Evolutionary conservation across 1,284 basidiomycete genomes (phyloP).

Genomic region (Boletus semigastroideus): DNA sequence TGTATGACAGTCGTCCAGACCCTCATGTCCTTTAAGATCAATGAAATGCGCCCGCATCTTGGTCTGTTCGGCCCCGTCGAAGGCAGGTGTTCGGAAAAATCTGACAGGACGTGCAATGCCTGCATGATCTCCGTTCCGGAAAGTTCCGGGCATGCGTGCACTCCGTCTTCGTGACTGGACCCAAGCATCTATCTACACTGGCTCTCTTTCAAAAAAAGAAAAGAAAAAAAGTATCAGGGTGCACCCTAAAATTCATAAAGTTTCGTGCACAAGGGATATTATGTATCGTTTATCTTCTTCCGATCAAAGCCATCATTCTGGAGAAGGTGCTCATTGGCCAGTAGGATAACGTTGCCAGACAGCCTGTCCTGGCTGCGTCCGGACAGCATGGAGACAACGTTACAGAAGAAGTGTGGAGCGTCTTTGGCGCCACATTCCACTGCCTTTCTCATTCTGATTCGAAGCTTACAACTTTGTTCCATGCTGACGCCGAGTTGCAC

Average conservation of each 20-base stretch:
- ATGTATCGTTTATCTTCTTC: constrained; percentile 31
- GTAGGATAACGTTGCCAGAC: constrained; percentile 20
- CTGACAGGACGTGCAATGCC: not conserved
- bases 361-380: constrained; percentile 10
- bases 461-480: constrained; percentile 17
- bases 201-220: constrained; percentile 11
- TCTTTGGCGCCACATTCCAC: constrained; percentile 3
- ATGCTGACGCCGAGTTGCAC: constrained; percentile 2
- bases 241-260: constrained; percentile 30
- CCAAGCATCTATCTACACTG: constrained; percentile 5
- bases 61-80: constrained; percentile 26
- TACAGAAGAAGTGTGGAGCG: constrained; percentile 23
- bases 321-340: constrained; percentile 13
- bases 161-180: constrained; percentile 8
- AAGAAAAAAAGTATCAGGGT: constrained; percentile 26
- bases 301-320: constrained; percentile 27
- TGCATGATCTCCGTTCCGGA: constrained; percentile 23
- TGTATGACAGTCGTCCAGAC: constrained; percentile 1
- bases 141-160: constrained; percentile 20
- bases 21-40: constrained; percentile 3
- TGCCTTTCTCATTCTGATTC: constrained; percentile 5
- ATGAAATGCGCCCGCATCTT: constrained; percentile 10
- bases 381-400: constrained; percentile 28
- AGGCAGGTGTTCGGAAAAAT: not conserved
- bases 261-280: constrained; percentile 30